Evolutionary conservation across 1,139 yeast species (phyloP), one percentile per base, ranked within the genome.

Genomic region (Scheffersomyces illinoinensis): DNA sequence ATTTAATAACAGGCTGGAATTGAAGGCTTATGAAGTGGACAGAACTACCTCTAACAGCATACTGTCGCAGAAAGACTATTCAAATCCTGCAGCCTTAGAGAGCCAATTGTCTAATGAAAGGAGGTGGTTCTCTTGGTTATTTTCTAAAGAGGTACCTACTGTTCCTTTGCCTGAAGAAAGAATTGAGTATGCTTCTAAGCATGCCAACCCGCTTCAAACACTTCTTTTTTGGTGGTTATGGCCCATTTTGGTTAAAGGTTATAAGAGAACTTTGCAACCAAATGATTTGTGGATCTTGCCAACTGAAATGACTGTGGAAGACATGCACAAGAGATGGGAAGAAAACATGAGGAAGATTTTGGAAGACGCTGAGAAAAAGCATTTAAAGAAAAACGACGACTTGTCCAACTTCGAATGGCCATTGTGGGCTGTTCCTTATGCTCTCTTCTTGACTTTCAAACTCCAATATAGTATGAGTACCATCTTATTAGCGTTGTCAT

Each of bases 231-330:
- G 70, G 69, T 80, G 85, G 84, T 68, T 80, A 58, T 71, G 73
- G 71, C 83, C 84, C 12, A 69, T 79, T 12, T 65, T 80, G 59
- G 62, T 66, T 49, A 77, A 75, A 61, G 85, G 84, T 17, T 81
- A 80, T 66, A 76, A 76, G 61, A 68, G 84, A 58, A 79, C 83
- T 2, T 72, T 81, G 60, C 70, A 71, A 6, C 79, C 82, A 1
- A 70, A 71, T 54, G 85, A 81, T 64, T 71, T 81, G 61, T 81
- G 75, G 72, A 70, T 67, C 56, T 70, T 81, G 53, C 72, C 82
- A 4, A 76, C 75, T 5, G 75, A 77, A 12, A 65, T 80, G 54
- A 77, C 73, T 49, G 82, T 79, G n/a, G 74, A 79, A 62, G 61
- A 67, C 53, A 74, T 80, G 81, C 79, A 79, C 65, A 60, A 58